Conservation (phyloP, 148 eudicot genomes). For the Fagopyrum tataricum region DNA sequence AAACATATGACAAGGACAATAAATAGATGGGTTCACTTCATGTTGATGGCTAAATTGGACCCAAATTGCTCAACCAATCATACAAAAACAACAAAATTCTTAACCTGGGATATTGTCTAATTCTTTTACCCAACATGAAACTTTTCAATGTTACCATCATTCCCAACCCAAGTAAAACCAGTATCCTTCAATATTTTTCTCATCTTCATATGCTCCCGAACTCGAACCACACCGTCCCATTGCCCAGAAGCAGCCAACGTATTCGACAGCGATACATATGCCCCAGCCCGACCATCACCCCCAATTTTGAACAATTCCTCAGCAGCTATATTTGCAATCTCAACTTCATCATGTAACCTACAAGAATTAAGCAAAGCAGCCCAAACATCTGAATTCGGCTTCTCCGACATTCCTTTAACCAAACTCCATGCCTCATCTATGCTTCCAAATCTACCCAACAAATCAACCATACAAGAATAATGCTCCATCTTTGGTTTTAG, state of each 20-base stretch:
- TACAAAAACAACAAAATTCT: too few relatives aligned
- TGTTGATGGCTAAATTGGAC: too few relatives aligned
- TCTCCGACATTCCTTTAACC: constrained; percentile 61
- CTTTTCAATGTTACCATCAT: constrained; percentile 36
- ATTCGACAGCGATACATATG: constrained; percentile 75
- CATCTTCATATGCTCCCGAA: constrained; percentile 76
- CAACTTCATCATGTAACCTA: constrained; percentile 67
- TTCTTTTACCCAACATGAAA: constrained; percentile 35
- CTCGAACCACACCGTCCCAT: constrained; percentile 70
- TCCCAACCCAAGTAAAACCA: constrained; percentile 75
- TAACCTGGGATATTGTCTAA: too few relatives aligned
- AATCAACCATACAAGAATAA: constrained; percentile 91
- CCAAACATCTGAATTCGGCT: constrained; percentile 88
- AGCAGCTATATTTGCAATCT: constrained; percentile 68
- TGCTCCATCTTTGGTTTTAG: constrained; percentile 91
- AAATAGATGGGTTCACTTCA: too few relatives aligned
- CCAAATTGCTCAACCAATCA: too few relatives aligned
- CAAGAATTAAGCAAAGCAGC: constrained; percentile 80
- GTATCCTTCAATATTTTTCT: constrained; percentile 63
- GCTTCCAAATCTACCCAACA: constrained; percentile 73
- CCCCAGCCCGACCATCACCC: constrained; percentile 55
- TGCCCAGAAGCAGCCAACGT: constrained; percentile 74
- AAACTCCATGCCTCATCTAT: constrained; percentile 58
- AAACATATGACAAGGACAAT: too few relatives aligned
- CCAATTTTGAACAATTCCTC: constrained; percentile 53